Base-by-base conservation (phyloP, 192 early-diverging fungal genomes). In the Jimgerdemannia flammicorona region DNA sequence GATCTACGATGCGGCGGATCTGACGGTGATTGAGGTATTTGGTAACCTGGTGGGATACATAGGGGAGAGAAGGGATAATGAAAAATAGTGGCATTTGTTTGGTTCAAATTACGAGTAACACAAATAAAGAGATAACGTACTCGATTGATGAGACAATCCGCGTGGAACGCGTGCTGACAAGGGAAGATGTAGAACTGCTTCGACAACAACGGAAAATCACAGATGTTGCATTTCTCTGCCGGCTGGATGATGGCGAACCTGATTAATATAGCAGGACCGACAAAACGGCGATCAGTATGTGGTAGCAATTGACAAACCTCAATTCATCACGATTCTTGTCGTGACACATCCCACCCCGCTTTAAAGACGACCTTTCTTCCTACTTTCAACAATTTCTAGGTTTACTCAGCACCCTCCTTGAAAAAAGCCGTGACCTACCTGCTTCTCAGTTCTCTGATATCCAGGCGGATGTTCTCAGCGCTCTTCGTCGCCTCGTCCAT, bases 401-500 rank as follows among this genome's bases (percentile, higher is more conserved):
- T 29, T 29, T 29, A 29, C 29, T 1, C 1, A 29, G 29, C 29
- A 29, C 29, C 29, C 29, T 29, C 29, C 29, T 29, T 29, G 29
- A n/a, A 43, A 64, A 41, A 76, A 54, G 78, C 49, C 8, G 79
- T 74, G 3, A 83, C 87, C 74, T 84, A 95, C 79, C 95, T 84
- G 73, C 91, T 94, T 70, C 91, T 90, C 64, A 99, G 81, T 43
- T 94, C 92, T 2, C 91, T 83, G 74, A 99, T 95, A 72, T 99
- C 97, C 29, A 91, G 78, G 69, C 96, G 88, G 79, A 99, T 99
- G 77, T 90, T 92, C 81, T 98, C 95, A 4, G 96, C 94, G 75
- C 91, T 94, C 70, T 89, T 89, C 3, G 95, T 95, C 3, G 97
- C 94, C 75, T 99, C 98, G 68, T 99, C 97, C 95, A 99, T 97